These are phyloP conservation scores for Tetrahymena malaccensis DNA, from an alignment of 73 alveolate species.

Conservation along the genomic window DNA sequence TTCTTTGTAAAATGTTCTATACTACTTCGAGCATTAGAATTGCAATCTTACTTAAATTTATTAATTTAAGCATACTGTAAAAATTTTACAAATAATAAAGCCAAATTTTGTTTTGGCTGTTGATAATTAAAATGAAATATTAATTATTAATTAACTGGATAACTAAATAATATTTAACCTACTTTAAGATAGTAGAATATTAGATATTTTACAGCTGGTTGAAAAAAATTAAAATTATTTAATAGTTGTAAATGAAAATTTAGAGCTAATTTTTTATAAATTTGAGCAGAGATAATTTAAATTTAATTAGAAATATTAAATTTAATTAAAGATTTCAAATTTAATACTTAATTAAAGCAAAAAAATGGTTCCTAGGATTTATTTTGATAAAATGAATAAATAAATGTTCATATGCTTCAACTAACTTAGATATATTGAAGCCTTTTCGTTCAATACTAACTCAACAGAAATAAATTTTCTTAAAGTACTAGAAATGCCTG, in stretches of 20 bases:
- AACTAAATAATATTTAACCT: not conserved
- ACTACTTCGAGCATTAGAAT: not conserved
- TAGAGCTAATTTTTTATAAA: not conserved
- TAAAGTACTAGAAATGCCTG: not conserved
- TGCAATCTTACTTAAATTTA: not conserved
- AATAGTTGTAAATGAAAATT: not conserved
- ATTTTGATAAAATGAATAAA: not conserved
- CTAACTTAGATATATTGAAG: not conserved
- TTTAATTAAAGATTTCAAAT: not conserved
- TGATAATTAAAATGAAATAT: not conserved
- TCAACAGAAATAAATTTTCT: not conserved
- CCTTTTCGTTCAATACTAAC: not conserved
- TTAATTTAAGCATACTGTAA: not conserved
- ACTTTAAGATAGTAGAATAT: not conserved
- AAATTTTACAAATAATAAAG: not conserved
- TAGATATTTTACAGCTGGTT: not conserved
- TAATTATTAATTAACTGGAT: not conserved
- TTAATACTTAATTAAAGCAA: not conserved
- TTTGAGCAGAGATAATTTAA: not conserved
- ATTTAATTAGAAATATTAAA: not conserved
- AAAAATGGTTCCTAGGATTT: not conserved
- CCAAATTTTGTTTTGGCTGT: not conserved
- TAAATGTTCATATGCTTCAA: not conserved
- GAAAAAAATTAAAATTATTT: not conserved
- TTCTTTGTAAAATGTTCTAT: not conserved